Base-by-base conservation (phyloP, 108 stramenopile genomes). In the Nitzschia putrida region DNA sequence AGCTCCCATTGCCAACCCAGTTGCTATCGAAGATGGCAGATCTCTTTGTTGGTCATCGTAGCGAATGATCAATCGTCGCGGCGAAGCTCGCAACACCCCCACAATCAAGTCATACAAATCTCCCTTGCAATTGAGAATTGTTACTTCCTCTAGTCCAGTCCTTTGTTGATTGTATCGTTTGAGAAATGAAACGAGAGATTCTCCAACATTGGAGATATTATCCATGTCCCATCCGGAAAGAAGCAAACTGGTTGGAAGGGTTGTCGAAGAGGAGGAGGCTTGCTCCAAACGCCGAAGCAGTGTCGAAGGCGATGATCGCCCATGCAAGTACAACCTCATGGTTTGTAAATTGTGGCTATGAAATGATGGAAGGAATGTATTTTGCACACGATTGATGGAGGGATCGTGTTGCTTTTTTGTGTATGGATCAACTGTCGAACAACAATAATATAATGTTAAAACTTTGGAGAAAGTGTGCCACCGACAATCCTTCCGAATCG, bases 211-310 rank as follows among this genome's bases (percentile, higher is more conserved):
- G 14, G 14, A 16, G 18, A 18, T 18, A 16, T 18, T 18, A 49
- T 49, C n/a, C n/a, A 49, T 18, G 3, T 49, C 47, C 47, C 47
- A 49, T 18, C 47, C 47, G n/a, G 47, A 49, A 49, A 49, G 47
- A 16, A 49, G 18, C 29, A 34, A 34, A 34, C 29, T 34, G 29
- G 29, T 49, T 4, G 14, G 47, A 18, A 49, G 47, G 4, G 14
- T 2, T 49, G 47, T 49, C 6, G 4, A 2, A 2, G 14, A 49
- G 2, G 47, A 18, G 47, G n/a, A 49, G 29, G 29, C 29, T 34
- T 18, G 47, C 18, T 49, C 47, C 18, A 49, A 18, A 18, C 47
- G 47, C 47, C 18, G 14, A 1, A 49, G 47, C 14, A 49, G 47
- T 18, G 18, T 49, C 1, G 47, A 49, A 3, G 47, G 18, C 47